These are phyloP conservation scores for Yamagishiella unicocca DNA, from an alignment of 139 green algal genomes.

Conservation along the genomic window DNA sequence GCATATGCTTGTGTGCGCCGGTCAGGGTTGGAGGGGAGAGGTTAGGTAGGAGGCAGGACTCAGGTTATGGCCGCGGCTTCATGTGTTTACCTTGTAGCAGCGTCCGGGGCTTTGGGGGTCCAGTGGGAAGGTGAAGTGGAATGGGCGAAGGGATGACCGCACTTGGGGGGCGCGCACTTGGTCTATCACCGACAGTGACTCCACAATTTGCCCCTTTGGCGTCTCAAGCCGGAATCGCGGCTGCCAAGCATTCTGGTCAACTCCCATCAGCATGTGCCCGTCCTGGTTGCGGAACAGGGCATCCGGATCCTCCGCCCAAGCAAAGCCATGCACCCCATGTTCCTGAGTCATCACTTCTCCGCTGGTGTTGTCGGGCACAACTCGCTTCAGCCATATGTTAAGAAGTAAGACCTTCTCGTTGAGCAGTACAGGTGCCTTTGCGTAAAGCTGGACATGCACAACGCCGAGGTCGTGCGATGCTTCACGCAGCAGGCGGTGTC, in stretches of 20 bases:
- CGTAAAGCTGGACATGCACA: not conserved
- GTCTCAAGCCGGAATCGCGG: constrained; percentile 6
- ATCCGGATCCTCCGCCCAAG: constrained; percentile 23
- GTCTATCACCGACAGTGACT: not conserved
- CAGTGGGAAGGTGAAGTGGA: not conserved
- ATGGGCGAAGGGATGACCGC: not conserved
- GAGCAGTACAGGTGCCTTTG: not conserved
- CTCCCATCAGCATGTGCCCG: not conserved
- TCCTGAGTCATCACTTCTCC: not conserved
- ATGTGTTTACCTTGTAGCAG: constrained; percentile 35
- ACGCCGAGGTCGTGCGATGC: constrained; percentile 18
- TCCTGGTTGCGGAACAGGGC: not conserved
- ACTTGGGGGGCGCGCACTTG: not conserved
- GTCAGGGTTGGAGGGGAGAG: too few species aligned
- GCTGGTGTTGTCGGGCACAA: not conserved
- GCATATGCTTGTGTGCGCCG: too few species aligned
- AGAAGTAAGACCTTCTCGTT: not conserved
- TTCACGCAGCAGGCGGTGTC: too few species aligned
- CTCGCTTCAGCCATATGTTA: not conserved
- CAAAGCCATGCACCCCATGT: constrained; percentile 8
- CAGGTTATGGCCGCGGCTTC: not conserved
- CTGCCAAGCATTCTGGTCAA: constrained; percentile 16
- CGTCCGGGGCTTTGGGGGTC: not conserved
- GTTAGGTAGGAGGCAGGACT: too few species aligned
- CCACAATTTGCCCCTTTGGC: not conserved